Percentiles rank a stretch among this genome's conserved stretches.
phyloP scores from a whole-genome alignment of 2,329 filamentous ascomycete species.

The Alternaria arborescens region DNA sequence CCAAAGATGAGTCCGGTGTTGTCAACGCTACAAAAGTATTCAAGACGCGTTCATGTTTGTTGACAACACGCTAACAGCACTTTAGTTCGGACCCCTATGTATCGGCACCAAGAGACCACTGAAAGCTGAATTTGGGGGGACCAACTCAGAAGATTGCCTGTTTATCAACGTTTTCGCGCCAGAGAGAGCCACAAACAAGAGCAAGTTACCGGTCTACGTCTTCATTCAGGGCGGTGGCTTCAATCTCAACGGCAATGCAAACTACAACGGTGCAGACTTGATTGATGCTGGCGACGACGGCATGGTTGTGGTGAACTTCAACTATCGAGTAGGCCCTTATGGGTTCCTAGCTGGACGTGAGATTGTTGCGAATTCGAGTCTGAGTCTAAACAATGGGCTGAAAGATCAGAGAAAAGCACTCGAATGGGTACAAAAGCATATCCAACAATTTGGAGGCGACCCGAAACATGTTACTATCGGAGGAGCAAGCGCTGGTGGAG shows the following conservation, averaged over 20 bases:
- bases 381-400: conserved; percentile 50
- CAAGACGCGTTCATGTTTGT: not conserved
- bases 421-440: conserved; percentile 50
- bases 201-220: conserved; percentile 50
- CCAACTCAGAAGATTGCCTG: conserved; percentile 51
- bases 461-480: conserved; percentile 50
- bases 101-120: conserved; percentile 39
- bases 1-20: conserved; percentile 55
- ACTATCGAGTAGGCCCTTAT: conserved; percentile 53
- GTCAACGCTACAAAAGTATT: conserved; percentile 58
- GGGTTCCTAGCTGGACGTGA: conserved; percentile 50
- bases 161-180: conserved; percentile 52
- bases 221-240: conserved; percentile 55
- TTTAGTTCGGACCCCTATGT: conserved; percentile 46
- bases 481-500: conserved; percentile 53
- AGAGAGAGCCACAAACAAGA: conserved; percentile 41
- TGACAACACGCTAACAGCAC: conserved; percentile 13
- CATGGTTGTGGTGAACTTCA: conserved; percentile 53
- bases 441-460: conserved; percentile 51
- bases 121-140: conserved; percentile 36
- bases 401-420: conserved; percentile 50
- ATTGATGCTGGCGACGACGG: conserved; percentile 41
- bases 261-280: conserved; percentile 47
- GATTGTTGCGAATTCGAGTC: conserved; percentile 32
- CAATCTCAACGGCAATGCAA: conserved; percentile 46